Base-by-base conservation (phyloP, 306 rosid species). In the Cotoneaster glaucophyllus region DNA sequence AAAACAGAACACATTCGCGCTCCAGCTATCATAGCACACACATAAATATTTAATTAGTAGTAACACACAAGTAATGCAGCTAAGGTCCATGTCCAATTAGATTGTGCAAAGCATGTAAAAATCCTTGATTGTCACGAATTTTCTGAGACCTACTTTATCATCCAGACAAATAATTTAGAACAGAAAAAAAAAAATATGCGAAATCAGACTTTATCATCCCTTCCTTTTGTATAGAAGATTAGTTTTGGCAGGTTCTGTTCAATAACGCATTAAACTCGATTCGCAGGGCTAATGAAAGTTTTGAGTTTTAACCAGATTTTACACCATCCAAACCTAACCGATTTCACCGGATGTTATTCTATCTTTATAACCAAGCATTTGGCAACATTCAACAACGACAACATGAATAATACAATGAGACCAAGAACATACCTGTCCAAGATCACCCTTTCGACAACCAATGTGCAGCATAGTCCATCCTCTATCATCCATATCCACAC, bases 391-490 rank as follows among this genome's bases (percentile, higher is more conserved):
- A 7, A n/a, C 5, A 75, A n/a, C 17, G n/a, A 14, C 9, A n/a
- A 19, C 26, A 15, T 56, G 11, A 18, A 25, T 8, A 3, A 22
- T 2, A 31, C 4, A n/a, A 25, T 29, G 45, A 39, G 57, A 48
- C 39, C 14, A 64, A 41, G 5, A 67, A 50, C 69, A 17, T 63
- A 93, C 97, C 88, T 84, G 66, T 78, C 85, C 89, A 21, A 93
- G 82, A 63, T 93, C 91, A 67, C 98, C 98, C 85, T 90, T 93
- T 18, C 91, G 87, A 44, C 93, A 85, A 63, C 79, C 89, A 81
- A 90, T 88, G 77, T 93, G 98, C 64, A 93, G 96, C 34, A 85
- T 37, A 26, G 96, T 90, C 96, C 98, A 93, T 37, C 98, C 98
- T 44, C 98, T 83, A n/a, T 93, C 98, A 78, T 93, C 98, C 78